Evolutionary conservation across 768 basidiomycete species (phyloP), one percentile per base, ranked within the genome.

Genomic region (Krasilnikovozyma curviuscula): DNA sequence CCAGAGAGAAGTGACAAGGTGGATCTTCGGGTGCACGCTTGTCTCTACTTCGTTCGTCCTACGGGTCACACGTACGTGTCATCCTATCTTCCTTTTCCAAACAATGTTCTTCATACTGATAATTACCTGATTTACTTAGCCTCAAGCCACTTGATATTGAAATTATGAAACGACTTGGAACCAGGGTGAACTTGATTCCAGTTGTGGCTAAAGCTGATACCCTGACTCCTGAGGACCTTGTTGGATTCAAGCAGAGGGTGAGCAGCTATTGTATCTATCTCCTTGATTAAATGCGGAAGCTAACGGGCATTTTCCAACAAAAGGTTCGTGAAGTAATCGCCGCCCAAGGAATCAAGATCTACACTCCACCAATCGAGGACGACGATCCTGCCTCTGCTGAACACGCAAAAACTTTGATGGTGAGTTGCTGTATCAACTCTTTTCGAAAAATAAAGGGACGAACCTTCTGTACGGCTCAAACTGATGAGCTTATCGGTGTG

Each of bases 161-260:
- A 68, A 88, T 95, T 65, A 98, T 98, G 93, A 97, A 95, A 71
- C 83, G 88, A 49, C 78, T 98, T 18, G 91, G 93, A 32, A 89
- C 89, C 40, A 80, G 93, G 56, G 93, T 95, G 64, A 93, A 98
- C 66, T 74, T 98, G 52, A 95, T 98, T 57, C 93, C 93, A 5
- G 88, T 97, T 59, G 71, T 98, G 46, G 85, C 93, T 48, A 97
- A 95, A 68, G 91, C 93, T 21, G 93, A 97, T 61, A 98, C 93
- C 2, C 71, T 98, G 54, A 95, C 88, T 1, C 89, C 91, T 60
- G 79, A 80, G 53, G 93, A 95, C 66, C 70, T 98, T 10, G 74
- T 76, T 55, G 67, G 74, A 30, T 97, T 95, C 76, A 98, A 98
- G 70, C 78, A 83, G 60, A 79, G 83, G 55, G 85, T 91, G 65